phyloP scores from a whole-genome alignment of 179 eudicot species.

The Beta macrorhiza region DNA sequence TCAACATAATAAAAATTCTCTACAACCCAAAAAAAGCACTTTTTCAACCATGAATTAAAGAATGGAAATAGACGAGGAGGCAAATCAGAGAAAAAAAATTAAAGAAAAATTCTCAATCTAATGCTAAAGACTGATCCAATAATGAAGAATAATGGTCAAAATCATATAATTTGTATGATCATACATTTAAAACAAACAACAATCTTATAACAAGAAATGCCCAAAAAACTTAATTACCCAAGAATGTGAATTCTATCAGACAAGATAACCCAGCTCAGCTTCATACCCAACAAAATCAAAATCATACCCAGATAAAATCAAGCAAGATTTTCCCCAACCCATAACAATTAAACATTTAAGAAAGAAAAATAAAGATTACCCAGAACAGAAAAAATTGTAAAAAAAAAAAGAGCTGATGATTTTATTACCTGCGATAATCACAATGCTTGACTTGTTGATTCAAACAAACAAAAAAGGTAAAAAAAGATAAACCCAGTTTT shows the following conservation, averaged over 20 bases:
- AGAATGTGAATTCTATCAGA: no score
- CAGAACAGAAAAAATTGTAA: not conserved
- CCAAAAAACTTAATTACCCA: no score
- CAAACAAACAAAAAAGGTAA: conserved; percentile 12
- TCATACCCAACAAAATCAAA: not conserved
- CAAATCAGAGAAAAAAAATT: conserved; percentile 14
- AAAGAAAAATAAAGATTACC: not conserved
- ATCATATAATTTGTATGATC: conserved; percentile 18
- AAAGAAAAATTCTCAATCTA: not conserved
- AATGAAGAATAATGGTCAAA: conserved; percentile 13
- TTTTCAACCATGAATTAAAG: conserved; percentile 5
- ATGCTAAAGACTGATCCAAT: not conserved
- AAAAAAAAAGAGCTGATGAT: not conserved
- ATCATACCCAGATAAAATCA: conserved; percentile 21
- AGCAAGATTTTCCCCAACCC: conserved; percentile 18
- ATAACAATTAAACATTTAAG: not conserved
- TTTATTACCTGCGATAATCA: conserved; percentile 27
- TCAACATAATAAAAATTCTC: conserved; percentile 12
- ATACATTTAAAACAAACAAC: not conserved
- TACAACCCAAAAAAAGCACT: conserved; percentile 5
- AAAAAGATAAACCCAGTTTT: conserved; percentile 19
- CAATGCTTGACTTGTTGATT: conserved; percentile 22
- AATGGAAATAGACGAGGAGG: not conserved
- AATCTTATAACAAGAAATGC: not conserved
- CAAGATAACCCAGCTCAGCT: no score